These are phyloP conservation scores for Spergularia bocconei DNA, from an alignment of 148 eudicot genomes.

Conservation along the genomic window DNA sequence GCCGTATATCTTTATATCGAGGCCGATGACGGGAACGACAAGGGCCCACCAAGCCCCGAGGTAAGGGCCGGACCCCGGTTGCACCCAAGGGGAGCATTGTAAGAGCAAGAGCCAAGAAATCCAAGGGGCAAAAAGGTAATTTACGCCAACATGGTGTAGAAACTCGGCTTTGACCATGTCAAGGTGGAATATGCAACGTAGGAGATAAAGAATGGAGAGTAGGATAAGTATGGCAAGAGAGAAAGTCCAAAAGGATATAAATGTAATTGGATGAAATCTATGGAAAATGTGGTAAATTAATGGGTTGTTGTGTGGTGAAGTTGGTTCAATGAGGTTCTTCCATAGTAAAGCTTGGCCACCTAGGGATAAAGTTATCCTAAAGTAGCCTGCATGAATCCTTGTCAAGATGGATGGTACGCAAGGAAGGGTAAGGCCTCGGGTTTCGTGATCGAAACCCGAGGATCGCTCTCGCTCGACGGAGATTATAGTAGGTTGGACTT, in stretches of 20 bases:
- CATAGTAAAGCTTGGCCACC: slow-evolving; percentile 46
- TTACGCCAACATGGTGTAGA: slow-evolving; percentile 37
- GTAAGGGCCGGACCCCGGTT: slow-evolving; percentile 9
- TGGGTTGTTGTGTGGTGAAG: slow-evolving; percentile 15
- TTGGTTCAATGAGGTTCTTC: slow-evolving; percentile 36
- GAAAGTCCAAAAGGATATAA: slow-evolving; percentile 35
- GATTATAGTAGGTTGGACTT: background rate
- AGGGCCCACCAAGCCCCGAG: slow-evolving; percentile 38
- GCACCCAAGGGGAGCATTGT: slow-evolving; percentile 30
- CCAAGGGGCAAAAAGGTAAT: slow-evolving; percentile 51
- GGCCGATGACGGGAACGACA: slow-evolving; percentile 32
- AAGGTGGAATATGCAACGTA: slow-evolving; percentile 31
- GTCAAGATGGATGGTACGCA: slow-evolving; percentile 18
- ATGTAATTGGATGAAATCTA: slow-evolving; percentile 32
- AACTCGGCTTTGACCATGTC: slow-evolving; percentile 40
- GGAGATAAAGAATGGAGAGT: slow-evolving; percentile 29
- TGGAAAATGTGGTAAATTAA: slow-evolving; percentile 13
- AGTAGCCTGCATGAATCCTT: slow-evolving; percentile 40
- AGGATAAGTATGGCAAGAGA: slow-evolving; percentile 17
- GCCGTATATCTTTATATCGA: slow-evolving; percentile 49
- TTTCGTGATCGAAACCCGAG: background rate
- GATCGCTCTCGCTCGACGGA: background rate
- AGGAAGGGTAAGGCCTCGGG: background rate
- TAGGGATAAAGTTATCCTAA: slow-evolving; percentile 42
- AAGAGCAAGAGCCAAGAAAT: slow-evolving; percentile 43